A percentile compares a stretch with the other conserved stretches of the same genome.
Evolutionary conservation across 257 asterid genomes (phyloP).

Genomic region (Handroanthus guayacan): DNA sequence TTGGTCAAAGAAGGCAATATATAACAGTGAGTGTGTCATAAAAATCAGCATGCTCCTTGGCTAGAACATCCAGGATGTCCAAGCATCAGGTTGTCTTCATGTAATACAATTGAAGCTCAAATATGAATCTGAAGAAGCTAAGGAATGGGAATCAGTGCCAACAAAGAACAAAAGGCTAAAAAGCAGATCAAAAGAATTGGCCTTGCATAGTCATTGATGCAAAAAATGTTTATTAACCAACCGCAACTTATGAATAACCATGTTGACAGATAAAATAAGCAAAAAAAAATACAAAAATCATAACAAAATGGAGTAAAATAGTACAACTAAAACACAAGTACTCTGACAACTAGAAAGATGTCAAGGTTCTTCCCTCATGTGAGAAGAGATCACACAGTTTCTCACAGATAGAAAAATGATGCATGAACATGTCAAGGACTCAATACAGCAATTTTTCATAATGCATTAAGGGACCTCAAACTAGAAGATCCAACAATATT

Average conservation of each 20-base stretch:
- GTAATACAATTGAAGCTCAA: slow-evolving; percentile 17
- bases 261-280: background rate
- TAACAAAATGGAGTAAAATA: background rate
- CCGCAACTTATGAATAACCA: slow-evolving; percentile 16
- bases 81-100: slow-evolving; percentile 1
- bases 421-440: slow-evolving; percentile 3
- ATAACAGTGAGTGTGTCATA: background rate
- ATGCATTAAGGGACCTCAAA: slow-evolving; percentile 24
- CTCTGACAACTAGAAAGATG: background rate
- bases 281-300: slow-evolving; percentile 7
- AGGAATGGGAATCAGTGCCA: background rate
- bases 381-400: background rate
- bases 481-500: slow-evolving; percentile 15
- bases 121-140: background rate
- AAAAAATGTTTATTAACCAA: background rate
- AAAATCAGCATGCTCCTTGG: slow-evolving; percentile 4
- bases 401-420: background rate
- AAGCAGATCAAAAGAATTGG: slow-evolving; percentile 22
- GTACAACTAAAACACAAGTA: background rate
- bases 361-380: background rate
- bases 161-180: slow-evolving; percentile 1
- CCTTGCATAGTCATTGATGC: background rate
- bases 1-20: background rate
- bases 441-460: background rate
- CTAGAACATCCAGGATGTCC: slow-evolving; percentile 11